phyloP scores from a whole-genome alignment of 2,329 filamentous ascomycete genomes.

The Fusarium sp. region DNA sequence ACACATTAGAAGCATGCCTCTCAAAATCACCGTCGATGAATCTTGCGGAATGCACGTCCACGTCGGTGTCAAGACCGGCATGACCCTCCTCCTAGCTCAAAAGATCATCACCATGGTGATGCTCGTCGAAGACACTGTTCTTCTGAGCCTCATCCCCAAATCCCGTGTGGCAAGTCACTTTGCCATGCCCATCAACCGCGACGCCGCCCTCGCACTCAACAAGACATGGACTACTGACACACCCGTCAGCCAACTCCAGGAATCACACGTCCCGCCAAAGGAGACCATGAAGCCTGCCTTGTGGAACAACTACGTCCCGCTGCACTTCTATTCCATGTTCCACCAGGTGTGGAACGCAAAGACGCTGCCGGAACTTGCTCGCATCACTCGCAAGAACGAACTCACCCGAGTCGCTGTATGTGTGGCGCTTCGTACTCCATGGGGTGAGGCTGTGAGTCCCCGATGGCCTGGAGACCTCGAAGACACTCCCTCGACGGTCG shows the following conservation, averaged over 20 bases:
- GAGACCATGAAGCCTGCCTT: neutral
- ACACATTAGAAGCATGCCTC: conserved; percentile 19
- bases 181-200: conserved; percentile 7
- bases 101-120: conserved; percentile 42
- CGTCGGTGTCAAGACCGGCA: conserved; percentile 41
- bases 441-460: neutral
- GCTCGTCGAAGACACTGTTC: conserved; percentile 40
- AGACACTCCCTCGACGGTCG: conserved; percentile 36
- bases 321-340: conserved; percentile 8
- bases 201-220: neutral
- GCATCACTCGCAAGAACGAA: accelerated
- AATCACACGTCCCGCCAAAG: conserved; percentile 4
- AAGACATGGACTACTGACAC: no score
- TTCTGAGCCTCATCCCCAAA: conserved; percentile 20
- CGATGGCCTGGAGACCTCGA: neutral
- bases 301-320: conserved; percentile 26
- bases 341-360: conserved; percentile 23
- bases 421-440: conserved; percentile 1
- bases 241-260: neutral
- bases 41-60: conserved; percentile 49
- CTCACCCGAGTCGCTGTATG: neutral
- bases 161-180: neutral
- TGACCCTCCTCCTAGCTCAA: conserved; percentile 43
- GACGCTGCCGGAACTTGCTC: neutral
- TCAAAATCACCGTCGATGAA: conserved; percentile 29